phyloP scores from a whole-genome alignment of 148 eudicot genomes.

The Silene latifolia region DNA sequence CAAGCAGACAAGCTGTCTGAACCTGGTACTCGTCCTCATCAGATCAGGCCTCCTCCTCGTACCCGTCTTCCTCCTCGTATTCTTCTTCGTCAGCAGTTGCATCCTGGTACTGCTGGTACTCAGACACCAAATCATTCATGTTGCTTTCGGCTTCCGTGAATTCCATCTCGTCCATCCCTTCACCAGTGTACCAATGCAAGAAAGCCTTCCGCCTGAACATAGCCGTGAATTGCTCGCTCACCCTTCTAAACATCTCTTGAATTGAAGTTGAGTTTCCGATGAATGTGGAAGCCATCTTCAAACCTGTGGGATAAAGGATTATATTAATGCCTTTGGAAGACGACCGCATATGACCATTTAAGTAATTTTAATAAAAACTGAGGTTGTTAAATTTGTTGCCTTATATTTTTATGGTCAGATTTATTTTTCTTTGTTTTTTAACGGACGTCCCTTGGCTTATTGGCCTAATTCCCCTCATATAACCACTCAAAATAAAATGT shows the following conservation, averaged over 20 bases:
- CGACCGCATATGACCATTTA: too few species aligned
- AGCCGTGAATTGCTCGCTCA: slow-evolving; percentile 54
- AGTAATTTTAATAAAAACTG: too few species aligned
- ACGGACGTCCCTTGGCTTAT: too few species aligned
- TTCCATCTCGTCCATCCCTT: slow-evolving; percentile 58
- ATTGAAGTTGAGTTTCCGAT: slow-evolving; percentile 57
- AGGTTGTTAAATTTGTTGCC: too few species aligned
- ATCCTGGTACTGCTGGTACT: slow-evolving; percentile 63
- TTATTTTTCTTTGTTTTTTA: too few species aligned
- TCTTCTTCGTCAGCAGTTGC: slow-evolving; percentile 26
- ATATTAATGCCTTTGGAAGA: too few species aligned
- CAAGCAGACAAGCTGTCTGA: slow-evolving; percentile 37
- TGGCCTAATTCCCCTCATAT: too few species aligned
- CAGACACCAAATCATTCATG: slow-evolving; percentile 54
- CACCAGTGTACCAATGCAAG: slow-evolving; percentile 62
- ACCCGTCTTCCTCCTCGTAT: slow-evolving; percentile 18
- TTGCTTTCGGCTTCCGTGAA: slow-evolving; percentile 58
- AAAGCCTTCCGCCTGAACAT: slow-evolving; percentile 61
- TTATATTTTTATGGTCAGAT: too few species aligned
- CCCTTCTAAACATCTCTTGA: slow-evolving; percentile 59
- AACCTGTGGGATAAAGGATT: too few species aligned
- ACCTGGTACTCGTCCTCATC: neutral
- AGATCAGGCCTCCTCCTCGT: slow-evolving; percentile 16
- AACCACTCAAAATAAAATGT: too few species aligned
- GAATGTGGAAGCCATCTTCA: slow-evolving; percentile 54